phyloP scores from a whole-genome alignment of 306 rosid genomes.

The Arachis hypogaea region DNA sequence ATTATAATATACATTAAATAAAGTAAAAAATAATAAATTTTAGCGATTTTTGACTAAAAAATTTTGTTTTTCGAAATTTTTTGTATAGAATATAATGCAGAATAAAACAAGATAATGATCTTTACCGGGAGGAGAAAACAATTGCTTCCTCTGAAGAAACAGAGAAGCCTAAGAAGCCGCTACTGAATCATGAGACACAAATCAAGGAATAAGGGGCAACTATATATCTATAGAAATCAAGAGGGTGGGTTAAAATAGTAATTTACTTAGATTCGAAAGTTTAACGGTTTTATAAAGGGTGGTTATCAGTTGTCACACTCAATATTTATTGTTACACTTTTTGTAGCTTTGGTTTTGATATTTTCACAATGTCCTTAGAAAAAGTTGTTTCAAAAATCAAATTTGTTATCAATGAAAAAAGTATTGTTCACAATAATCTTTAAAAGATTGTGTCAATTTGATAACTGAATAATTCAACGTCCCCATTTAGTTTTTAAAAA shows the following conservation, averaged over 20 bases:
- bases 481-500: too few species aligned
- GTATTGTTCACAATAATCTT: too few species aligned
- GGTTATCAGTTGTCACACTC: too few species aligned
- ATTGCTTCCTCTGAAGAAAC: background rate
- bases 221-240: conserved; percentile 8
- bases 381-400: too few species aligned
- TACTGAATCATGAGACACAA: background rate
- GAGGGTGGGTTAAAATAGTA: background rate
- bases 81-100: background rate
- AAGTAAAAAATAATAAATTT: background rate
- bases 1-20: too few species aligned
- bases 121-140: conserved; percentile 29
- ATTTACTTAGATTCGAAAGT: background rate
- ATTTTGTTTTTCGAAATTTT: background rate
- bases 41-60: background rate
- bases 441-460: too few species aligned
- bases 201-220: background rate
- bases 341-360: too few species aligned
- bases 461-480: too few species aligned
- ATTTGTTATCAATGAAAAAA: too few species aligned
- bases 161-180: conserved; percentile 19
- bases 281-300: background rate
- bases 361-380: too few species aligned
- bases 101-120: conserved; percentile 8
- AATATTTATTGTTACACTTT: too few species aligned